Conservation (phyloP, 1,284 basidiomycete species). For the Fomes fomentarius region DNA sequence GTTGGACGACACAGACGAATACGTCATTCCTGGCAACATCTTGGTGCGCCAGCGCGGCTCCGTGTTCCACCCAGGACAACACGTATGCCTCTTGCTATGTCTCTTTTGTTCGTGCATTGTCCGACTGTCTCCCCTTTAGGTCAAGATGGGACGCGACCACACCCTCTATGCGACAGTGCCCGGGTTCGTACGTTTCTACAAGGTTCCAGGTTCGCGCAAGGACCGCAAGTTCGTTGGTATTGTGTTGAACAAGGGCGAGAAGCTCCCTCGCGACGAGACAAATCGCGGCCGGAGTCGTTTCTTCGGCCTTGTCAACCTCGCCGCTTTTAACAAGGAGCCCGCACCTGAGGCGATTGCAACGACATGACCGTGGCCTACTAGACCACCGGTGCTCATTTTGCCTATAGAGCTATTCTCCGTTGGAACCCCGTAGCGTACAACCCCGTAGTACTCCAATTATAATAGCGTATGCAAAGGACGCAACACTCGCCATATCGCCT, state of each 20-base stretch:
- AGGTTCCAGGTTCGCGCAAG: slow-evolving; percentile 66
- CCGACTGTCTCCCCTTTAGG: slow-evolving; percentile 48
- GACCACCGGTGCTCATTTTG: neutral
- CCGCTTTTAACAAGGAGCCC: slow-evolving; percentile 18
- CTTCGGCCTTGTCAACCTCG: slow-evolving; percentile 73
- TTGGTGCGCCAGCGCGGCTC: slow-evolving; percentile 92
- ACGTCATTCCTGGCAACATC: slow-evolving; percentile 91
- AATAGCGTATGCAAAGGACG: slow-evolving; percentile 7
- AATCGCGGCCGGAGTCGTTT: slow-evolving; percentile 74
- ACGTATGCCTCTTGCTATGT: slow-evolving; percentile 55
- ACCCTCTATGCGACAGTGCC: slow-evolving; percentile 89
- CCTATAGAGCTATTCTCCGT: neutral
- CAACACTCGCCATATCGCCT: neutral
- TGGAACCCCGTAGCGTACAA: slow-evolving; percentile 16
- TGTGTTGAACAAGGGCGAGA: slow-evolving; percentile 77
- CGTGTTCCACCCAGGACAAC: slow-evolving; percentile 88
- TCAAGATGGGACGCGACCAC: slow-evolving; percentile 89
- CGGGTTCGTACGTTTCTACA: slow-evolving; percentile 92
- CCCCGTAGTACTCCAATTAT: slow-evolving; percentile 11
- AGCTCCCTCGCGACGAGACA: slow-evolving; percentile 80
- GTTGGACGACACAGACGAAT: slow-evolving; percentile 61
- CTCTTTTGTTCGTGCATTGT: neutral
- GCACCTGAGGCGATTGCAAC: slow-evolving; percentile 9
- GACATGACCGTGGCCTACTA: slow-evolving; percentile 1
- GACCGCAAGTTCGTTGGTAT: slow-evolving; percentile 85